phyloP scores from a whole-genome alignment of 139 green algal genomes.

The Gonium pectorale region DNA sequence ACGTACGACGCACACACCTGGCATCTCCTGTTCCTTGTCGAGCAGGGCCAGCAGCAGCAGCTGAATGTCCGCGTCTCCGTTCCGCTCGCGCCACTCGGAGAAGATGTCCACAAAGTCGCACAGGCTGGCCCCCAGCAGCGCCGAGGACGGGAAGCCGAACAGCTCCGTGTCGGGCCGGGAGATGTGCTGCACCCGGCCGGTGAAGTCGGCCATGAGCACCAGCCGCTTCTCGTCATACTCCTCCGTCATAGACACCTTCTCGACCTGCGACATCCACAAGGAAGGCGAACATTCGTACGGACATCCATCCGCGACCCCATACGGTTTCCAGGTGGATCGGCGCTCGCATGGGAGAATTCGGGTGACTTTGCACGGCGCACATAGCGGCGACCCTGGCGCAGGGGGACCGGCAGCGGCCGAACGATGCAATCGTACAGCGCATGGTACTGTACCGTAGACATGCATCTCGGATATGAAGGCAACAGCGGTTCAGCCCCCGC shows the following conservation, averaged over 20 bases:
- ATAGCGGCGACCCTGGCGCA: too few relatives aligned
- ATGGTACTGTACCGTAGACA: too few relatives aligned
- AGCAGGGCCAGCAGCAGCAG: slow-evolving; percentile 30
- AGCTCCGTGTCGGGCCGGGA: not conserved
- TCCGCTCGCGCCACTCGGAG: slow-evolving; percentile 18
- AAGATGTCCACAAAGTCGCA: slow-evolving; percentile 44
- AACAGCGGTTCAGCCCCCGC: too few relatives aligned
- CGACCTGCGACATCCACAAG: not conserved
- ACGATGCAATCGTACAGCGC: too few relatives aligned
- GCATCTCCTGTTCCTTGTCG: slow-evolving; percentile 37
- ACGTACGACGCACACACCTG: not conserved
- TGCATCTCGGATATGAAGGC: too few relatives aligned
- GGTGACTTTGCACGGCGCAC: too few relatives aligned
- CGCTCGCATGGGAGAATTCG: too few relatives aligned
- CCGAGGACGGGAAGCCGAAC: slow-evolving; percentile 15
- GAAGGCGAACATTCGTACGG: too few relatives aligned
- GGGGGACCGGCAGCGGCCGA: too few relatives aligned
- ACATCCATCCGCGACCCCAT: too few relatives aligned
- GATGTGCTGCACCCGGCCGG: not conserved
- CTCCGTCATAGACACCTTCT: not conserved
- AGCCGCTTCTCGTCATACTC: slow-evolving; percentile 17
- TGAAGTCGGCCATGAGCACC: slow-evolving; percentile 22
- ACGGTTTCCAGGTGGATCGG: too few relatives aligned
- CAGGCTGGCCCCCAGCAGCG: not conserved
- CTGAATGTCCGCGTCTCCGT: not conserved